phyloP scores from a whole-genome alignment of 352 stramenopile genomes.

The Phytophthora multivora region DNA sequence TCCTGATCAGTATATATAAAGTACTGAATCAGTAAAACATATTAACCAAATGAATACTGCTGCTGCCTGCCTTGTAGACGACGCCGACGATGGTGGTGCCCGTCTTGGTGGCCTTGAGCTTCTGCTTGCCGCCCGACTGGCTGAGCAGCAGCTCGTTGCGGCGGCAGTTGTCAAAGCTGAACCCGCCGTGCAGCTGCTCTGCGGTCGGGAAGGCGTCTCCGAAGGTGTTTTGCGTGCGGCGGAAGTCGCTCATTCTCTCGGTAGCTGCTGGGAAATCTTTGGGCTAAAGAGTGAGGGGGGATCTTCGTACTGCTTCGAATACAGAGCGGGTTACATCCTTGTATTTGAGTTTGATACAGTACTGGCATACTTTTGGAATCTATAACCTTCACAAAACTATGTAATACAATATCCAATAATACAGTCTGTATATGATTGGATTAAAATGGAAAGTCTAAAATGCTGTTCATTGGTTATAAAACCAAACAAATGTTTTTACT shows the following conservation, averaged over 20 bases:
- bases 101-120: slow-evolving; percentile 92
- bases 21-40: slow-evolving; percentile 1
- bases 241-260: slow-evolving; percentile 76
- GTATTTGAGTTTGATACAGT: not conserved
- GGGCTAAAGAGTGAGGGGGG: slow-evolving; percentile 17
- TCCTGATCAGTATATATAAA: slow-evolving; percentile 46
- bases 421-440: slow-evolving; percentile 29
- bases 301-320: slow-evolving; percentile 27
- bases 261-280: slow-evolving; percentile 22
- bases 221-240: slow-evolving; percentile 81
- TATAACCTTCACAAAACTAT: slow-evolving; percentile 6
- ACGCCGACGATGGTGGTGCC: slow-evolving; percentile 97
- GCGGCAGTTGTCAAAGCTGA: slow-evolving; percentile 94
- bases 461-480: slow-evolving; percentile 40
- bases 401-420: not conserved
- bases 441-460: not conserved
- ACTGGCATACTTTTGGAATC: not conserved
- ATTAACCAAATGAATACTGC: slow-evolving; percentile 7
- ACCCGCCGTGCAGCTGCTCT: slow-evolving; percentile 73
- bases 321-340: not conserved
- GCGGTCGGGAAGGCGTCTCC: slow-evolving; percentile 66
- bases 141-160: slow-evolving; percentile 91
- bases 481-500: slow-evolving; percentile 35
- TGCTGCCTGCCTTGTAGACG: slow-evolving; percentile 88
- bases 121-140: slow-evolving; percentile 52